Conservation (phyloP, 2,329 filamentous ascomycete species). For the Cryphonectria carpinicola region DNA sequence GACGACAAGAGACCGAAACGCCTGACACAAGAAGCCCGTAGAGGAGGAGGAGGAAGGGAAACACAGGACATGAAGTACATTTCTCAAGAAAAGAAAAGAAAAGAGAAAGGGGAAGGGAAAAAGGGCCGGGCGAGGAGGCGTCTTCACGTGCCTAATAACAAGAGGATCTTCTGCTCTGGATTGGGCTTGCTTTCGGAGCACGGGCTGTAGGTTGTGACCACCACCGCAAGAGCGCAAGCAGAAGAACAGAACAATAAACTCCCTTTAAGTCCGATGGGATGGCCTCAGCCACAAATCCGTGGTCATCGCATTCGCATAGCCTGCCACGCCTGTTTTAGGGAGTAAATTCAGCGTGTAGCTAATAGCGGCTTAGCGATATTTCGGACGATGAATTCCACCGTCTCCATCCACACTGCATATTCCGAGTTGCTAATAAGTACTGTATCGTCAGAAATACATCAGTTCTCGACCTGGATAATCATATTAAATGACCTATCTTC, state of each 20-base stretch:
- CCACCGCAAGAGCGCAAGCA: neutral
- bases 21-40: neutral
- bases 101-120: neutral
- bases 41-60: neutral
- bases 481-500: neutral
- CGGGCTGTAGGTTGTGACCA: no score
- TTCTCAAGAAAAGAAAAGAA: neutral
- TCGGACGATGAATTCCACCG: neutral
- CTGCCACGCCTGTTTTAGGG: neutral
- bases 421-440: no score
- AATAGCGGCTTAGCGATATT: neutral
- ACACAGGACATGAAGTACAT: conserved; percentile 10
- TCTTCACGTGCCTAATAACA: neutral
- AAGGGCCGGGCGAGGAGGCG: neutral
- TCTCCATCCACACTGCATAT: no score
- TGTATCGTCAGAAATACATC: neutral
- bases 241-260: neutral
- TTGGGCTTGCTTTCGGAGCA: neutral
- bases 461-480: neutral
- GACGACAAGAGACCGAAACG: neutral
- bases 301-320: neutral
- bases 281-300: neutral
- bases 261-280: neutral
- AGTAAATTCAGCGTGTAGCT: neutral
- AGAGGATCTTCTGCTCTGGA: neutral